phyloP scores from a whole-genome alignment of 2,329 filamentous ascomycete genomes.

The Leptodontidium sp. region DNA sequence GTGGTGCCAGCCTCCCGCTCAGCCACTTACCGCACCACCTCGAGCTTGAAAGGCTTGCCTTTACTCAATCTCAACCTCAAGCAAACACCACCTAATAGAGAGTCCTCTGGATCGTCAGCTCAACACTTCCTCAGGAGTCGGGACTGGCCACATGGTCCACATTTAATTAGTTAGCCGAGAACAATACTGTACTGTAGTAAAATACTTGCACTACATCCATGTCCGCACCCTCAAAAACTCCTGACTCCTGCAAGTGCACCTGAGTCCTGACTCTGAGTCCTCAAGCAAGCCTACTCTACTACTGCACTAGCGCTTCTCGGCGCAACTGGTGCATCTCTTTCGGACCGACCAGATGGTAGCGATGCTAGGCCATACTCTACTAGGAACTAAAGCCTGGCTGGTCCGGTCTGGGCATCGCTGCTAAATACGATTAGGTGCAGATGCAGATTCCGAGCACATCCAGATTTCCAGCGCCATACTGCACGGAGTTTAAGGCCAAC shows the following conservation, averaged over 20 bases:
- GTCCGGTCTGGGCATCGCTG: conserved; percentile 10
- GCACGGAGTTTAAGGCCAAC: neutral
- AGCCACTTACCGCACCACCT: conserved; percentile 14
- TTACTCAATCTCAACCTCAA: no score
- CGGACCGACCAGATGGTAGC: conserved; percentile 22
- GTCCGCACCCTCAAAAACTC: neutral
- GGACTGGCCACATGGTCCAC: no score
- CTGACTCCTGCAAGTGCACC: neutral
- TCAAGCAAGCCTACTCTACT: neutral
- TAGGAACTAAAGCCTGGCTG: conserved; percentile 8
- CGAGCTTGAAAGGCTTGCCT: no score
- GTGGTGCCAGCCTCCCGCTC: neutral
- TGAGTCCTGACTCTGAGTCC: no score
- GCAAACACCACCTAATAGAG: no score
- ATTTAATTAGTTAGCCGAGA: no score
- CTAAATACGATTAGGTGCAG: conserved; percentile 11
- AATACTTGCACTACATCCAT: neutral
- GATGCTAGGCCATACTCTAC: conserved; percentile 1
- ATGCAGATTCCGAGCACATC: conserved; percentile 6
- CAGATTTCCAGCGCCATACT: conserved; percentile 5
- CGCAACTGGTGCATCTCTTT: conserved; percentile 15
- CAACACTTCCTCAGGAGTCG: no score
- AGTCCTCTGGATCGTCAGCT: no score
- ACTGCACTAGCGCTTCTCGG: neutral
- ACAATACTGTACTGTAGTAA: no score